Evolutionary conservation across 805 yeast species (phyloP), one percentile per base, ranked within the genome.

Genomic region (Kockiozyma suomiensis): DNA sequence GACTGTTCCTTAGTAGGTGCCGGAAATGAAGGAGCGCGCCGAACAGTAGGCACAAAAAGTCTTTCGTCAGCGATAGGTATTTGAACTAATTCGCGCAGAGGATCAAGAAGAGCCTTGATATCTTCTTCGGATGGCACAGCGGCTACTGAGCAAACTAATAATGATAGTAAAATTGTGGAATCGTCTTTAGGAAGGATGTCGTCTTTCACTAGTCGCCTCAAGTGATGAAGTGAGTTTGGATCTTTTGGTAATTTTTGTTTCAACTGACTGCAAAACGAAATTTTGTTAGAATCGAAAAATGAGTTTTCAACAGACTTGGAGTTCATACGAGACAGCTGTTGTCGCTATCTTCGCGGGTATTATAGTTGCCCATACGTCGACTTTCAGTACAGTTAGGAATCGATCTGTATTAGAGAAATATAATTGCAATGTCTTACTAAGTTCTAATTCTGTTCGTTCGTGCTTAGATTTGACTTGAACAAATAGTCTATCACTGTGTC

Each of bases 1-100:
- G 87, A 81, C 15, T 83, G 72, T n/a, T 86, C 90, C 66, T 86
- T 88, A 2, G 90, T 84, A 4, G 81, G 77, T 0, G 97, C 96
- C n/a, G 82, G 80, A 57, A 78, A 78, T 26, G 68, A 68, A 0
- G 97, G 94, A 1, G 89, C 82, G 3, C 73, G 58, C 1, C 70
- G 61, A 26, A 64, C 42, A 8, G 61, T 35, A 2, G 62, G 65
- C 10, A 54, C 56, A 32, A 56, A 51, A 15, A 55, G 46, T 26
- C 37, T 35, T 5, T 37, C 45, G 28, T 54, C 56, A 25, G 25
- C 23, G 19, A 54, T 37, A 13, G 40, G 38, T 2, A 37, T 38
- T 3, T 51, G 47, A 13, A 45, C 17, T 2, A 50, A 58, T 15
- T 47, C 57, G 4, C 43, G n/a, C 25, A 65, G 30, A 45, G 65